Conservation (phyloP, 208 protist genomes). For the Trypanosoma cruzi region DNA sequence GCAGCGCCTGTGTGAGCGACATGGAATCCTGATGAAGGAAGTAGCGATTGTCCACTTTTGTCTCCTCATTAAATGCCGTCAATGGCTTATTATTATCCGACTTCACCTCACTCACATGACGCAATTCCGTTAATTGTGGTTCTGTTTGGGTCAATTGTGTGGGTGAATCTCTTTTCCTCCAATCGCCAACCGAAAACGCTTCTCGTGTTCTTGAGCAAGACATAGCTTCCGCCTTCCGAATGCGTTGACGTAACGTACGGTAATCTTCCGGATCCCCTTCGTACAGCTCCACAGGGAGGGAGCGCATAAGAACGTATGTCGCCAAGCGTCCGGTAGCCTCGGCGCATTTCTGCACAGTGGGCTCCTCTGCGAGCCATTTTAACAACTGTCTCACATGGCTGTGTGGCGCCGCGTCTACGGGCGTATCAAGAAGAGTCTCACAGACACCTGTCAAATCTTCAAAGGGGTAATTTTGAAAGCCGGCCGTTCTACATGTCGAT, state of each 20-base stretch:
- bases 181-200: not conserved
- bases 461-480: not conserved
- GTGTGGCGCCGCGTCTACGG: conserved; percentile 9
- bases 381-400: conserved; percentile 25
- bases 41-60: not conserved
- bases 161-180: not conserved
- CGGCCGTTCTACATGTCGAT: not conserved
- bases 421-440: conserved; percentile 13
- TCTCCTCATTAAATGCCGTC: not conserved
- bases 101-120: not conserved
- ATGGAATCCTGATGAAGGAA: conserved; percentile 24
- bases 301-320: conserved; percentile 46
- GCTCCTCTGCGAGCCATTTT: conserved; percentile 22
- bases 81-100: not conserved
- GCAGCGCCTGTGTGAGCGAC: conserved; percentile 20
- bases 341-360: conserved; percentile 35
- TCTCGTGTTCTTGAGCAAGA: not conserved
- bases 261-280: conserved; percentile 45
- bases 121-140: too few species aligned
- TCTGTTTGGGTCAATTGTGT: not conserved
- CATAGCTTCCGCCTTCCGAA: not conserved
- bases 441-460: conserved; percentile 8
- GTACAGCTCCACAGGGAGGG: conserved; percentile 42
- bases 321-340: conserved; percentile 32
- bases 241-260: conserved; percentile 11